Base-by-base conservation (phyloP, 2,329 filamentous ascomycete species). In the Botryotinia convoluta region DNA sequence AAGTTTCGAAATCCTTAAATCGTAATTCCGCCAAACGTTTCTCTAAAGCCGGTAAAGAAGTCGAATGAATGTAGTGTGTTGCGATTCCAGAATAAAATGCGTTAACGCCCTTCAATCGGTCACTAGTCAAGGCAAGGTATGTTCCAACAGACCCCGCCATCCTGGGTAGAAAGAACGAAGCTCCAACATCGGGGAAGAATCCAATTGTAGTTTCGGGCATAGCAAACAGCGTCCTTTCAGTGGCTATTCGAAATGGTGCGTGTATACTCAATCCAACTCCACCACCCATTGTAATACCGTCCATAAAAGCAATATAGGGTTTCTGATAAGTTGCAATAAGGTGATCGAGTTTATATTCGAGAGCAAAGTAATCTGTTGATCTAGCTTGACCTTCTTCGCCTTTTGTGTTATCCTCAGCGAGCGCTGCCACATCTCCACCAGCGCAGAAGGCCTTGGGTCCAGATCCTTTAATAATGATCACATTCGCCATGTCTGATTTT, bases 191-290 rank as follows among this genome's bases (percentile, higher is more conserved):
- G 10, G 97, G 96, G 87, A 99, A 99, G 87, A 98, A 98, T 57
- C 96, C 96, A 80, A 99, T 99, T 14, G 90, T 97, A 6, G 96
- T 99, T 85, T 99, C 96, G 44, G 96, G 96, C 96, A 99, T 99
- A 78, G 97, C 95, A 80, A 99, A 98, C 65, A 97, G 84, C 9
- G 96, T 99, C 81, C 92, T 92, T 84, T 99, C 96, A 4, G 96
- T 99, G 54, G 96, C 96, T 81, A 99, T 97, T 74, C 96, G 89
- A 87, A 99, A 95, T 4, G 96, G 97, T 3, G 96, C 95, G 83
- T 99, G 97, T 70, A 97, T 89, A 82, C 93, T 97, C 73, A 99
- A 88, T 10, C 96, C 96, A 71, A 98, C 96, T 77, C 96, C 96
- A 72, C 96, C 96, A 72, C 96, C 96, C 96, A 99, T 99, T 70